Base-by-base conservation (phyloP, 169 alveolate genomes). In the Plasmodium reichenowi region DNA sequence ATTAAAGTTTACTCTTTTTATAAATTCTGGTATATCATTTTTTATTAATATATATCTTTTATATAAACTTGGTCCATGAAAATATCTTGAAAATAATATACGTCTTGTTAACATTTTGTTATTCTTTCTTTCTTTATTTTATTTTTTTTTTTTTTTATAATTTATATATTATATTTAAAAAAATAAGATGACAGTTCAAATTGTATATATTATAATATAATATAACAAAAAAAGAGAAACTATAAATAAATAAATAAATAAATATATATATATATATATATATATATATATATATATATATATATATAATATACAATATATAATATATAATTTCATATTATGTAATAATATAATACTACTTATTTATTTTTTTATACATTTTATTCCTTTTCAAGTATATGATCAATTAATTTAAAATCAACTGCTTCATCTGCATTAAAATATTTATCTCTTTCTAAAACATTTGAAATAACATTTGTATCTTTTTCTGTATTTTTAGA, bases 401-500 rank as follows among this genome's bases (percentile, higher is more conserved):
- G 29, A 24, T 83, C 91, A 8, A 83, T 64, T 15, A 83, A 58
- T 17, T 83, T 83, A 48, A 83, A 83, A 13, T 83, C 38, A 15
- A 70, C 72, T 56, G 91, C 91, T 47, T 83, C 91, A 7, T 70
- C 13, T 10, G 91, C 83, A 29, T 72, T 83, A 50, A 83, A 68
- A 60, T 83, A 83, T 15, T 58, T 68, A 29, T 83, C 91, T 20
- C 91, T 54, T 50, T 83, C 91, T 48, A 83, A 29, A 12, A 83
- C 48, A 0, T 58, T 73, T 29, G 75, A 72, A 8, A 83, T 83
- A 47, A 56, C 10, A 13, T 47, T 60, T 52, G 26, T 67, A n/a
- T 83, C 71, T 66, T 93, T 93, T 56, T 74, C 93, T 73, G 94
- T 85, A 43, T 58, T 80, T 62, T 86, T 91, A 20, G 96, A 86